Conservation (phyloP, 139 green algal species). For the Chlamydomonas eustigma region DNA sequence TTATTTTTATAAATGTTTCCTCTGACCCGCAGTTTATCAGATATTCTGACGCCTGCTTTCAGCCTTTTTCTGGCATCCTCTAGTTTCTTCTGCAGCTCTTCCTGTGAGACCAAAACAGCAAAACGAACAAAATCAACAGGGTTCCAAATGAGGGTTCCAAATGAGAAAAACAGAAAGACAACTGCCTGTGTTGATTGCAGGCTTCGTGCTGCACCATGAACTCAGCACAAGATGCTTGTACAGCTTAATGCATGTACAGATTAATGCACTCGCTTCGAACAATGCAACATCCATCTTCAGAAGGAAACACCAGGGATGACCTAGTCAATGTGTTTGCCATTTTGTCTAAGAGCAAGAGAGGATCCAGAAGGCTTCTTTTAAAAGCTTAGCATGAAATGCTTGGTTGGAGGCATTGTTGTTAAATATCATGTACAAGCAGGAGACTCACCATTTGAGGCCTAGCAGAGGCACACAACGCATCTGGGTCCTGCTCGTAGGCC, state of each 20-base stretch:
- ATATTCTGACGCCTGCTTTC: slow-evolving; percentile 28
- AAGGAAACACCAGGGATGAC: too few relatives aligned
- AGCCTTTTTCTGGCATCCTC: slow-evolving; percentile 54
- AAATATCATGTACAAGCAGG: neutral
- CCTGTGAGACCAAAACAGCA: slow-evolving; percentile 27
- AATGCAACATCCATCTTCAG: too few relatives aligned
- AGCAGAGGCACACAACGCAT: slow-evolving; percentile 41
- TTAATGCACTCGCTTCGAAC: too few relatives aligned
- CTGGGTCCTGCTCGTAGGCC: slow-evolving; percentile 73
- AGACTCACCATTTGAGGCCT: slow-evolving; percentile 1
- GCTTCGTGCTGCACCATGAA: too few relatives aligned
- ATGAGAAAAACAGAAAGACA: too few relatives aligned
- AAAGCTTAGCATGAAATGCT: neutral
- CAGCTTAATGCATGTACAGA: too few relatives aligned
- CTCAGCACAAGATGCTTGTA: too few relatives aligned
- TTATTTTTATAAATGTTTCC: too few relatives aligned
- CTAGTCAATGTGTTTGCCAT: neutral
- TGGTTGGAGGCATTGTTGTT: neutral
- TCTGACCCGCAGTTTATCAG: slow-evolving; percentile 29
- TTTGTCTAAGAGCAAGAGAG: neutral
- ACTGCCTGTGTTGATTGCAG: too few relatives aligned
- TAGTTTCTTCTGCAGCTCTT: slow-evolving; percentile 63
- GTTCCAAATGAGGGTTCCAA: too few relatives aligned
- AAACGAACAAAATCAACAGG: neutral
- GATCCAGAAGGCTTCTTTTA: neutral